These are phyloP conservation scores for Mycena olivaceomarginata DNA, from an alignment of 768 basidiomycete species.

Conservation along the genomic window DNA sequence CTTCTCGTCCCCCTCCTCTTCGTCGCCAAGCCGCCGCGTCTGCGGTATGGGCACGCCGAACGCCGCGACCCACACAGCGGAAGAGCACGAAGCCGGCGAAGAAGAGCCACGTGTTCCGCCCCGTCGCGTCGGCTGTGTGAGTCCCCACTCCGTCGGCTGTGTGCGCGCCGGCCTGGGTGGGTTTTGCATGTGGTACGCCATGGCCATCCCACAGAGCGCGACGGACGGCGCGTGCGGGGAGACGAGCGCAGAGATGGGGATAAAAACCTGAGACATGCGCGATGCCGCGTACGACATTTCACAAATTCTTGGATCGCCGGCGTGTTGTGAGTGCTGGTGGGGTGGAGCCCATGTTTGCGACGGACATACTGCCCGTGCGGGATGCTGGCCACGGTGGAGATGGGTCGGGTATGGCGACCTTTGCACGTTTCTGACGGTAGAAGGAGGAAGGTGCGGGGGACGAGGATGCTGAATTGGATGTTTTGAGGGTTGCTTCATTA, in stretches of 20 bases:
- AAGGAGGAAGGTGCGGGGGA: slow-evolving; percentile 83
- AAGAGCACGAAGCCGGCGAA: slow-evolving; percentile 83
- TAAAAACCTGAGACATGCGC: slow-evolving; percentile 72
- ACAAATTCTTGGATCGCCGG: too few relatives aligned
- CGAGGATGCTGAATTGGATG: slow-evolving; percentile 72
- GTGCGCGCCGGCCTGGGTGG: slow-evolving; percentile 79
- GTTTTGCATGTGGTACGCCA: slow-evolving; percentile 83
- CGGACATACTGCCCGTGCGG: slow-evolving; percentile 63
- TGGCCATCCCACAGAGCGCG: slow-evolving; percentile 56
- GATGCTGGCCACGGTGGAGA: slow-evolving; percentile 62
- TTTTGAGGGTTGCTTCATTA: not conserved
- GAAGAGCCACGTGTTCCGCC: slow-evolving; percentile 79
- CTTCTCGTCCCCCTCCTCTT: slow-evolving; percentile 67
- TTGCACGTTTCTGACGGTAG: slow-evolving; percentile 81
- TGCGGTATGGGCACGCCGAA: slow-evolving; percentile 70
- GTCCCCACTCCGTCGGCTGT: slow-evolving; percentile 77
- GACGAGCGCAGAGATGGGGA: slow-evolving; percentile 87
- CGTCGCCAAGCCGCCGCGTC: slow-evolving; percentile 75
- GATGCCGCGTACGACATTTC: slow-evolving; percentile 61
- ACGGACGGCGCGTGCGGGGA: slow-evolving; percentile 88
- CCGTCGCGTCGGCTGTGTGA: slow-evolving; percentile 65
- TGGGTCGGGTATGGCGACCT: slow-evolving; percentile 71
- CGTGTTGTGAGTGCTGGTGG: slow-evolving; percentile 48
- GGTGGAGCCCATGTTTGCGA: slow-evolving; percentile 49
- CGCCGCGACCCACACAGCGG: slow-evolving; percentile 77